phyloP scores from a whole-genome alignment of 2,329 filamentous ascomycete genomes.

The Trichoderma simmonsii region DNA sequence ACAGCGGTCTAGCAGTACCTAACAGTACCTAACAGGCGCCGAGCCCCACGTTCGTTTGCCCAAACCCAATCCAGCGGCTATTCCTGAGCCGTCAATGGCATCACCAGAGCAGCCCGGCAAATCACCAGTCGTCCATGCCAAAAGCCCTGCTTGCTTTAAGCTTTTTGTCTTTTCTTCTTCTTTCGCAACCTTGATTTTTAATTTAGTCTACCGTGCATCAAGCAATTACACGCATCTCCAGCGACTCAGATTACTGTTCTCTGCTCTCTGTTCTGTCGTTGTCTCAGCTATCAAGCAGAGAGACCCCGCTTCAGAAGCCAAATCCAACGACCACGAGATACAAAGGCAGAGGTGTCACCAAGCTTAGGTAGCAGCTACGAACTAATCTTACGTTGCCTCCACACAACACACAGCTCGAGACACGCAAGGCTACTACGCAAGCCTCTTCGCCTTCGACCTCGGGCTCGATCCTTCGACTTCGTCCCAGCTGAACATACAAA shows the following conservation, averaged over 20 bases:
- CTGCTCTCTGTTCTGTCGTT: not conserved
- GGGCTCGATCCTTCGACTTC: not conserved
- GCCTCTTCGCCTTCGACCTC: not conserved
- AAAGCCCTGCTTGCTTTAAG: not conserved
- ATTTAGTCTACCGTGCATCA: not conserved
- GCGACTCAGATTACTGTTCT: not conserved
- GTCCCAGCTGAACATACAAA: not conserved
- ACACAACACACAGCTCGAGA: conserved; percentile 6
- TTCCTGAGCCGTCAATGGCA: conserved; percentile 1
- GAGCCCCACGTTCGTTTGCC: not conserved
- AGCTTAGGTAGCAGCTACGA: not conserved
- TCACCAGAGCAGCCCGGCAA: conserved; percentile 7
- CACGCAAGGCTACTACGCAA: conserved; percentile 11
- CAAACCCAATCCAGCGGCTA: conserved; percentile 13
- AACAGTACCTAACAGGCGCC: conserved; percentile 7
- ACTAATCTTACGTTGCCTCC: conserved; percentile 10
- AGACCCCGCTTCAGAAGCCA: not conserved
- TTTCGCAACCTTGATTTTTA: not conserved
- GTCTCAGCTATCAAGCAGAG: not conserved
- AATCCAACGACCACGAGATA: not conserved
- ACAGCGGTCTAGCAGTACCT: not conserved
- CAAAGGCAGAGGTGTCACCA: conserved; percentile 8
- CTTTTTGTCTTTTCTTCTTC: not conserved
- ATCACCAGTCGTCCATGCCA: not conserved
- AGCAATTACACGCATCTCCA: not conserved